Percentiles rank a stretch among this genome's conserved stretches.
Evolutionary conservation across 805 yeast genomes (phyloP).

Genomic region (Wickerhamiella kurtzmanii): DNA sequence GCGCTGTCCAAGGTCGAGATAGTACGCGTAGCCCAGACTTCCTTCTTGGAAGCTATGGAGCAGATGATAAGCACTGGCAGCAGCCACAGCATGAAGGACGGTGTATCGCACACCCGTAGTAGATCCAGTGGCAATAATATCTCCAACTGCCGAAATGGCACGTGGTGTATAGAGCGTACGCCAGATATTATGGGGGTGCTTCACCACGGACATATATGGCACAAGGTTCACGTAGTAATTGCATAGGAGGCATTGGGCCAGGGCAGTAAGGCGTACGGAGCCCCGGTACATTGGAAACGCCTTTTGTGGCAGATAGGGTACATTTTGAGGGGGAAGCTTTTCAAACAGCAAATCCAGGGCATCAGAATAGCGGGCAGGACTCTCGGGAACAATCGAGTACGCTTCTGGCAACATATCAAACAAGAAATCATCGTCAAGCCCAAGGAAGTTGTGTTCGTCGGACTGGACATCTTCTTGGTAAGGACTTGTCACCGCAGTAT

Average conservation of each 20-base stretch:
- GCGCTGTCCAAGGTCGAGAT: slow-evolving; percentile 57
- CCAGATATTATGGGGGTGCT: slow-evolving; percentile 73
- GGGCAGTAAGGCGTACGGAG: slow-evolving; percentile 23
- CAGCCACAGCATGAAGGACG: slow-evolving; percentile 60
- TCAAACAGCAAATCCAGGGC: slow-evolving; percentile 6
- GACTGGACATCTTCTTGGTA: neutral
- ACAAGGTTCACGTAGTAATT: slow-evolving; percentile 67
- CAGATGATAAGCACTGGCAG: slow-evolving; percentile 69
- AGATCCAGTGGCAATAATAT: slow-evolving; percentile 55
- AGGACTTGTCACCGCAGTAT: too few relatives aligned
- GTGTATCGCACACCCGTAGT: slow-evolving; percentile 70
- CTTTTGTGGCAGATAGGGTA: neutral
- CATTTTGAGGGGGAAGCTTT: slow-evolving; percentile 1
- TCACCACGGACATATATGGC: slow-evolving; percentile 61
- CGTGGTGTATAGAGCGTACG: slow-evolving; percentile 73
- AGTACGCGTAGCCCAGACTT: slow-evolving; percentile 54
- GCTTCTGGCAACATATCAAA: neutral
- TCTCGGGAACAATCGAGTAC: neutral
- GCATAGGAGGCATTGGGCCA: slow-evolving; percentile 56
- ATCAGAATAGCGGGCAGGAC: neutral
- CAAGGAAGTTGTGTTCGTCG: neutral
- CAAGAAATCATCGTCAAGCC: neutral
- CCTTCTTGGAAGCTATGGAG: slow-evolving; percentile 59
- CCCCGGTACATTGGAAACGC: slow-evolving; percentile 1
- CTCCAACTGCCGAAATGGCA: slow-evolving; percentile 72